Base-by-base conservation (phyloP, 495 filamentous ascomycete species). In the Parathielavia hyrcaniae region DNA sequence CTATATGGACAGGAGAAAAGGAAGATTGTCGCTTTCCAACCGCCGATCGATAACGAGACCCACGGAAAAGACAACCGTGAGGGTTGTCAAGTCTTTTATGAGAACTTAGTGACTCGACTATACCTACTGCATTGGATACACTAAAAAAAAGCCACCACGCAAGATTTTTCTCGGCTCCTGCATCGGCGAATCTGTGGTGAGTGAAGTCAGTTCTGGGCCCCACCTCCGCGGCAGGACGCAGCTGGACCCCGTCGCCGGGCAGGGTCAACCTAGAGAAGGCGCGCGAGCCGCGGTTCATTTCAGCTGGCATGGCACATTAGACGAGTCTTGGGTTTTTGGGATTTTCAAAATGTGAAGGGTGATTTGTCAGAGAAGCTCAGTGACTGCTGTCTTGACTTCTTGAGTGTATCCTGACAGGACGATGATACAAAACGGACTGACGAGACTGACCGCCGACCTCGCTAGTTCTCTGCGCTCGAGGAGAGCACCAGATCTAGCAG, bases 181-280 rank as follows among this genome's bases (percentile, higher is more conserved):
- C 4, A n/a, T n/a, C 41, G 41, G 52, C 40, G 52, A 46, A 34
- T 20, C 26, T 35, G 22, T n/a, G 36, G 20, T 22, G 40, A 45
- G 39, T 45, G 32, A 3, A 30, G 26, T 30, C 26, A 36, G n/a
- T 16, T 17, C 26, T 41, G 17, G 49, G 52, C 45, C 41, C 52
- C 52, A 54, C 52, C 52, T 23, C 52, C 41, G 52, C 40, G 41
- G 41, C n/a, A 46, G 26, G 45, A 30, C 26, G 3, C 26, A n/a
- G n/a, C n/a, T 8, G 14, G 38, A 13, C 38, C 10, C n/a, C 30
- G 40, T 10, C 20, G 3, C 19, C 20, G 16, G 35, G 32, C 35
- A 13, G 7, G 20, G 36, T 7, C 1, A 41, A 52, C 50, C 35
- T 40, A 9, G 19, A 16, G n/a, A 40, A 13, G 36, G 17, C 32